phyloP scores from a whole-genome alignment of 352 stramenopile genomes.

The Phytophthora kernoviae region DNA sequence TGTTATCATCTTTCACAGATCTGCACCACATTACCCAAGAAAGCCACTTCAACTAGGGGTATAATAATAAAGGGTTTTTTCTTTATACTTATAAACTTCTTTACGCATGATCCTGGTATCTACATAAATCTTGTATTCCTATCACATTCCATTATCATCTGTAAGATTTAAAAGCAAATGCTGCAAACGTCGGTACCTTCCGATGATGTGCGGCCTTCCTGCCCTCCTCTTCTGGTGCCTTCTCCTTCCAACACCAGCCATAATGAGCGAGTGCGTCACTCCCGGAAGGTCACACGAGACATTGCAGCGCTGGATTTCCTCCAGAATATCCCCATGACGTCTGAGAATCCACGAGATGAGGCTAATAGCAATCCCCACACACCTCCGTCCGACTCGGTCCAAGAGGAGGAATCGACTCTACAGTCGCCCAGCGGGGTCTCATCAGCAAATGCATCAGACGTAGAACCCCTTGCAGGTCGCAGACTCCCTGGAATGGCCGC shows the following conservation, averaged over 20 bases:
- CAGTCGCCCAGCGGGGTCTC: neutral
- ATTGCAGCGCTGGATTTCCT: conserved; percentile 90
- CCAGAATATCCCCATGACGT: conserved; percentile 87
- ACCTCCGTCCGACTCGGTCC: conserved; percentile 3
- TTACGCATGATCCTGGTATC: too few species aligned
- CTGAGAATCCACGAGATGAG: conserved; percentile 35
- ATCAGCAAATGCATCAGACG: conserved; percentile 17
- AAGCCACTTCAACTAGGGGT: too few species aligned
- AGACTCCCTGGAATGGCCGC: conserved; percentile 72
- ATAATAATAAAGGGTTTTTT: too few species aligned
- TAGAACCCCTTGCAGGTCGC: conserved; percentile 64
- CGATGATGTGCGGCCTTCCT: conserved; percentile 9
- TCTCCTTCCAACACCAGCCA: conserved; percentile 40
- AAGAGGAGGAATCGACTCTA: conserved; percentile 5
- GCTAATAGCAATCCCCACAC: neutral
- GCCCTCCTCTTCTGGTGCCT: conserved; percentile 17
- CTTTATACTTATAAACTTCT: too few species aligned
- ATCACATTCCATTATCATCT: too few species aligned
- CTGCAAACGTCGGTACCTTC: too few species aligned
- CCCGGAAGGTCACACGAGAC: conserved; percentile 83
- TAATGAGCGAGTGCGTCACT: conserved; percentile 61
- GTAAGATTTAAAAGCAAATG: too few species aligned
- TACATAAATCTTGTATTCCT: too few species aligned
- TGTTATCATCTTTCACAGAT: too few species aligned
- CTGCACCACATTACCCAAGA: too few species aligned